A percentile compares a stretch with the other conserved stretches of the same genome.
Evolutionary conservation across 1,284 basidiomycete species (phyloP).

Genomic region (Sporisorium sorghi): DNA sequence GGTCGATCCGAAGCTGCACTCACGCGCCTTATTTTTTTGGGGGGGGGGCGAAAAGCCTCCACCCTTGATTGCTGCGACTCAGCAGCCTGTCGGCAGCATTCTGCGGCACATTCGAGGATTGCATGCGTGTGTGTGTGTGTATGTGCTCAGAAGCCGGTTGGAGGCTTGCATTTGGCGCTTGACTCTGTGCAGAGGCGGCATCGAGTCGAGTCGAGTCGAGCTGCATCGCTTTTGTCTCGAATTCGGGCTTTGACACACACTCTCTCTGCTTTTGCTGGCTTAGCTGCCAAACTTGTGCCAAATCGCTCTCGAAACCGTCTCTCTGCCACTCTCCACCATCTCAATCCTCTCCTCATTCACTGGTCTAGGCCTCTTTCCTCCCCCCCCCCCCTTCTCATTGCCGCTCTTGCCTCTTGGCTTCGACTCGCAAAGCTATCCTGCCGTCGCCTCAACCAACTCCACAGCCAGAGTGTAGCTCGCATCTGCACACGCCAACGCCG

Average conservation of each 20-base stretch:
- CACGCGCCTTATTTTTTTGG: background rate
- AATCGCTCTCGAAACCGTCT: background rate
- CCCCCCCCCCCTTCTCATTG: background rate
- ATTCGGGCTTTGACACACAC: background rate
- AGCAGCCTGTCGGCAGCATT: too few species aligned
- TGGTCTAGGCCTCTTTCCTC: background rate
- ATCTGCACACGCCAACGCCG: constrained; percentile 16
- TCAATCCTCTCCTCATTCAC: background rate
- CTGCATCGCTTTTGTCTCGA: background rate
- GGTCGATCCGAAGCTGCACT: background rate
- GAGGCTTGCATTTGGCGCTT: too few species aligned
- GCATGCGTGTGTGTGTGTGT: too few species aligned
- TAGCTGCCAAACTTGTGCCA: background rate
- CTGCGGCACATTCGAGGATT: too few species aligned
- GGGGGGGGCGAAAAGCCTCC: background rate
- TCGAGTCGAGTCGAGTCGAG: too few species aligned
- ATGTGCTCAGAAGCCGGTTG: too few species aligned
- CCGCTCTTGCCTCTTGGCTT: background rate
- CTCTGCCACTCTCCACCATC: background rate
- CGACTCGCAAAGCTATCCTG: background rate
- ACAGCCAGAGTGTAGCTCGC: too few species aligned
- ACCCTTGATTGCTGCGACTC: background rate
- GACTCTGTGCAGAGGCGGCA: too few species aligned
- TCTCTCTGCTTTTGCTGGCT: background rate
- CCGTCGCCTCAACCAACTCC: too few species aligned